phyloP scores from a whole-genome alignment of 257 asterid genomes.

The Solanum neorickii region DNA sequence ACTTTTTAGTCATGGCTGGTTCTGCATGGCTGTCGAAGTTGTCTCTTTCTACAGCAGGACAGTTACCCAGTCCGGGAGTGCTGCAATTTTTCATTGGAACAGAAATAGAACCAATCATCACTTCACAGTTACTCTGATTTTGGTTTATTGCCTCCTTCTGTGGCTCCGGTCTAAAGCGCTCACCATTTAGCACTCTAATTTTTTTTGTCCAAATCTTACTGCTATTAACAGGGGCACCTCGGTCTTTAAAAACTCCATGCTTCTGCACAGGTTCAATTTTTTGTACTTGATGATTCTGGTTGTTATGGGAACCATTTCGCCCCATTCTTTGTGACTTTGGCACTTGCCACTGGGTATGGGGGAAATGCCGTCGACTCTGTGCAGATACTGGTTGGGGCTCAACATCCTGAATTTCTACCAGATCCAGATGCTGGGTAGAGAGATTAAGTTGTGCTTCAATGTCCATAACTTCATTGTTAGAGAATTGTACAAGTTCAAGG shows the following conservation, averaged over 20 bases:
- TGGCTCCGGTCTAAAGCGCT: slow-evolving; percentile 16
- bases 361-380: slow-evolving; percentile 16
- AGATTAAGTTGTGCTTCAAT: slow-evolving; percentile 28
- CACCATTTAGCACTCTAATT: slow-evolving; percentile 28
- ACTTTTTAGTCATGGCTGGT: slow-evolving; percentile 18
- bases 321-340: slow-evolving; percentile 43
- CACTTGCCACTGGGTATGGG: slow-evolving; percentile 37
- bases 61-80: slow-evolving; percentile 13
- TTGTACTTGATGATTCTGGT: slow-evolving; percentile 30
- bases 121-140: slow-evolving; percentile 36
- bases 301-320: slow-evolving; percentile 30
- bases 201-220: slow-evolving; percentile 77
- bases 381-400: slow-evolving; percentile 23
- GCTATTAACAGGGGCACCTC: slow-evolving; percentile 17
- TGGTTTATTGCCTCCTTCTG: slow-evolving; percentile 23
- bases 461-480: slow-evolving; percentile 28
- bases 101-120: slow-evolving; percentile 76
- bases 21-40: slow-evolving; percentile 11
- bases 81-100: slow-evolving; percentile 30
- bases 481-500: slow-evolving; percentile 24
- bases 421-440: slow-evolving; percentile 20
- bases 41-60: slow-evolving; percentile 4
- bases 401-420: slow-evolving; percentile 21
- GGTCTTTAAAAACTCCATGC: slow-evolving; percentile 36
- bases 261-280: slow-evolving; percentile 46